Evolutionary conservation across 2,329 filamentous ascomycete species (phyloP).

Genomic region (Penicillium sp.): DNA sequence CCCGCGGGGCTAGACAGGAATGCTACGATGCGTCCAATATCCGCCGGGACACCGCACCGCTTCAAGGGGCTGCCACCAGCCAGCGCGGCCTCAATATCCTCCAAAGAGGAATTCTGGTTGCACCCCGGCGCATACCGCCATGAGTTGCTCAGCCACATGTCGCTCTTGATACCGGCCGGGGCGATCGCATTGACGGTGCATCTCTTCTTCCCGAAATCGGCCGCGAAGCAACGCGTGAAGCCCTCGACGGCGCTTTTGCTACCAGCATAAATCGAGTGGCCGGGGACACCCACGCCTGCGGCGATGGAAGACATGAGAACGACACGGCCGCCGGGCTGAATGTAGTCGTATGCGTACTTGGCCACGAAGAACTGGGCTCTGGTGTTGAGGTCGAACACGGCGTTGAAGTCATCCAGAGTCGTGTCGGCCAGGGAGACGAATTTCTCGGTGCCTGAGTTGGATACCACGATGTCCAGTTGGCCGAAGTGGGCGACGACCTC

Average conservation of each 20-base stretch:
- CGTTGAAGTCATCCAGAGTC: slow-evolving; percentile 45
- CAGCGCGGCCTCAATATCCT: slow-evolving; percentile 60
- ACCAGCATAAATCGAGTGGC: slow-evolving; percentile 74
- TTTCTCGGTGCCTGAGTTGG: slow-evolving; percentile 60
- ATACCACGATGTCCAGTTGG: slow-evolving; percentile 33
- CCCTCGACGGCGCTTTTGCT: slow-evolving; percentile 78
- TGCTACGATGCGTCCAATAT: slow-evolving; percentile 63
- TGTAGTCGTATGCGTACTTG: slow-evolving; percentile 70
- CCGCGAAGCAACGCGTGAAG: slow-evolving; percentile 75
- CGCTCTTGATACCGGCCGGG: slow-evolving; percentile 42
- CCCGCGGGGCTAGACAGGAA: slow-evolving; percentile 62
- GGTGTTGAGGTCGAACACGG: slow-evolving; percentile 65
- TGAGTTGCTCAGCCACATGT: slow-evolving; percentile 75
- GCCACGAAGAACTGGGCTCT: slow-evolving; percentile 68
- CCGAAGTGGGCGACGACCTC: slow-evolving; percentile 64
- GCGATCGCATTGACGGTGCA: slow-evolving; percentile 34
- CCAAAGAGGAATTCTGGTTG: slow-evolving; percentile 42
- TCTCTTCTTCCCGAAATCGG: slow-evolving; percentile 66
- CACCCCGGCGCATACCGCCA: slow-evolving; percentile 67
- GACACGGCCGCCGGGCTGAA: slow-evolving; percentile 71
- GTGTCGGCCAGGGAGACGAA: slow-evolving; percentile 32
- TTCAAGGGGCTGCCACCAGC: slow-evolving; percentile 63
- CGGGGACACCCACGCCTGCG: slow-evolving; percentile 68
- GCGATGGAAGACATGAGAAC: slow-evolving; percentile 76
- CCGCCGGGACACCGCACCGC: slow-evolving; percentile 61